Percentiles rank a stretch among this genome's conserved stretches.
These are phyloP conservation scores for Trichophyton schoenleinii DNA, from an alignment of 2,329 filamentous ascomycete species.

Conservation along the genomic window DNA sequence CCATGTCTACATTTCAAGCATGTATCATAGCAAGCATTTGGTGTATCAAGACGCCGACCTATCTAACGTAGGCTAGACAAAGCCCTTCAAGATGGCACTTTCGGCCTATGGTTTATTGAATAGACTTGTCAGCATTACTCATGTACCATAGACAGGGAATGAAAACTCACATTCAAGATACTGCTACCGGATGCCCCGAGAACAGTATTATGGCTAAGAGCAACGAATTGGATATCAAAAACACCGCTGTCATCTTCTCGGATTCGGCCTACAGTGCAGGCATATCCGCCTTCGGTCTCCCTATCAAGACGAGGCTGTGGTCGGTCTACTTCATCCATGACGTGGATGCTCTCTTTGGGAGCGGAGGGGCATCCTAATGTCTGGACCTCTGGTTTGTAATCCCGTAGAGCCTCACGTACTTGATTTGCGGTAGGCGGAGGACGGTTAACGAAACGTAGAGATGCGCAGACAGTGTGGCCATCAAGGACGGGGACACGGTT, in stretches of 20 bases:
- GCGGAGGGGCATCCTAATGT: slow-evolving; percentile 76
- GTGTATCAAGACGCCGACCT: background rate
- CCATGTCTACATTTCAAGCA: background rate
- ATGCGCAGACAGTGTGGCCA: slow-evolving; percentile 91
- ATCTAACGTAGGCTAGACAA: background rate
- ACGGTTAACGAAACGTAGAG: slow-evolving; percentile 63
- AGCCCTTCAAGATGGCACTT: background rate
- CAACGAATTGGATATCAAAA: slow-evolving; percentile 91
- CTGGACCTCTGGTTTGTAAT: slow-evolving; percentile 72
- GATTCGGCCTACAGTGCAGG: slow-evolving; percentile 78
- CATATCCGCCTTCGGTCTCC: slow-evolving; percentile 73
- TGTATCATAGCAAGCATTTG: background rate
- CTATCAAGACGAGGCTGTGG: slow-evolving; percentile 86
- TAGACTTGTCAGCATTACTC: background rate
- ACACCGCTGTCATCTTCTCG: slow-evolving; percentile 67
- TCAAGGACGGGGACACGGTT: slow-evolving; percentile 92
- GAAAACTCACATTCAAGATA: slow-evolving; percentile 57
- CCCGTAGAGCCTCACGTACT: slow-evolving; percentile 65
- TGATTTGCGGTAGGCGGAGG: slow-evolving; percentile 62
- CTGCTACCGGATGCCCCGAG: slow-evolving; percentile 94
- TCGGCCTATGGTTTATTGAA: background rate
- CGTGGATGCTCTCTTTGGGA: slow-evolving; percentile 65
- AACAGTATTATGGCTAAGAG: slow-evolving; percentile 81
- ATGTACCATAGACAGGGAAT: background rate
- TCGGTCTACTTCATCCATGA: slow-evolving; percentile 79